phyloP scores from a whole-genome alignment of 768 basidiomycete genomes.

The Porphyrellus cyaneotinctus region DNA sequence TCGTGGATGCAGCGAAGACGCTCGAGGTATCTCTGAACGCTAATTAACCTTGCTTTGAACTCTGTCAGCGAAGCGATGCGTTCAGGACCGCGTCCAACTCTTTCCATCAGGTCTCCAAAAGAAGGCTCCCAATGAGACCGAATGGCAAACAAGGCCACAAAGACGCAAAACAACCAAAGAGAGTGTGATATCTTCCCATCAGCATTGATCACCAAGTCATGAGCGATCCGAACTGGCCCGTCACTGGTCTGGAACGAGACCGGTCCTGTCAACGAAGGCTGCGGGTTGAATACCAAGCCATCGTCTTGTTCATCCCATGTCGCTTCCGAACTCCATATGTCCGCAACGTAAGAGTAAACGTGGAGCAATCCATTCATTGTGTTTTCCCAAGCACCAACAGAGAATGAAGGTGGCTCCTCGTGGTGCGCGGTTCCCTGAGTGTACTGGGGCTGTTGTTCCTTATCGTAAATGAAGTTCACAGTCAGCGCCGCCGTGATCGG shows the following conservation, averaged over 20 bases:
- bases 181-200: conserved; percentile 50
- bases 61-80: conserved; percentile 12
- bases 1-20: conserved; percentile 16
- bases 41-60: conserved; percentile 25
- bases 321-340: conserved; percentile 20
- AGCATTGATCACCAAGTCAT: conserved; percentile 39
- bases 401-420: conserved; percentile 4
- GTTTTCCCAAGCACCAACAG: conserved; percentile 15
- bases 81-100: conserved; percentile 14
- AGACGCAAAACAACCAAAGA: conserved; percentile 45
- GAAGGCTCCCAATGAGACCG: conserved; percentile 9
- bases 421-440: conserved; percentile 18
- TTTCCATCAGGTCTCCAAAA: conserved; percentile 14
- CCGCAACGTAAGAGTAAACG: conserved; percentile 20
- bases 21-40: conserved; percentile 22
- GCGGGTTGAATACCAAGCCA: conserved; percentile 26
- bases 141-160: conserved; percentile 24
- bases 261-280: conserved; percentile 16
- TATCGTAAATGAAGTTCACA: conserved; percentile 18
- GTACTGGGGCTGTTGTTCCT: conserved; percentile 10
- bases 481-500: conserved; percentile 25
- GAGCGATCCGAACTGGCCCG: conserved; percentile 6
- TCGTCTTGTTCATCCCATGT: conserved; percentile 27
- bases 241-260: conserved; percentile 12
- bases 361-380: conserved; percentile 9